Base-by-base conservation (phyloP, 1,139 yeast genomes). In the Chernovozyma sophiae-reginae region DNA sequence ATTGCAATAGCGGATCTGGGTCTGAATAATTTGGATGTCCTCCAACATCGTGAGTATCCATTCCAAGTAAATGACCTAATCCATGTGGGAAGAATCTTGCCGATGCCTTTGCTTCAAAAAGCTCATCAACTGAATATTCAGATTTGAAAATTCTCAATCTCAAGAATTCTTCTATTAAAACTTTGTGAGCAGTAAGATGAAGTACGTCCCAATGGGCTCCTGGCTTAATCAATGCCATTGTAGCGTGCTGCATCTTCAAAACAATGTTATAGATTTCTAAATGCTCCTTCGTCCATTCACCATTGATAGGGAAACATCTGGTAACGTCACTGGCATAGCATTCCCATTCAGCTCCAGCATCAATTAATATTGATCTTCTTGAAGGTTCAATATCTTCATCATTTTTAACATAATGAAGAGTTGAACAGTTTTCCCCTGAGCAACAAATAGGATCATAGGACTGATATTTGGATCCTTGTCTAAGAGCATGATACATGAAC, bases 281-380 rank as follows among this genome's bases (percentile, higher is more conserved):
- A 48, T 90, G 94, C 55, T 92, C 97, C 45, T 74, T 74, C 11
- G 92, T 76, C 90, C 96, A 92, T 43, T 81, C 81, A 7, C 98
- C 98, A 45, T 71, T 74, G 42, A 89, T 79, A 17, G 98, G 98
- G 76, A 89, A 92, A 55, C 95, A 85, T 57, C 98, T 76, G 15
- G 98, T 92, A 35, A 92, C 96, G 56, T 92, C 98, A 34, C 90
- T 74, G 4, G 96, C 92, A 59, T 92, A 92, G 54, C 87, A 79
- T 45, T 78, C 77, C 96, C 97, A 90, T 65, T 90, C 97, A 6
- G 96, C 96, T 36, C 98, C 98, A 4, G 97, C 97, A 62, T 92
- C 98, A 42, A 92, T 81, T 43, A 92, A 72, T 11, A 92, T 74
- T 4, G 92, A 74, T 36, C 58, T 56, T 42, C 77, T 80, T 4